Base-by-base conservation (phyloP, 2,329 filamentous ascomycete species). In the Neopestalotiopsis rosae region DNA sequence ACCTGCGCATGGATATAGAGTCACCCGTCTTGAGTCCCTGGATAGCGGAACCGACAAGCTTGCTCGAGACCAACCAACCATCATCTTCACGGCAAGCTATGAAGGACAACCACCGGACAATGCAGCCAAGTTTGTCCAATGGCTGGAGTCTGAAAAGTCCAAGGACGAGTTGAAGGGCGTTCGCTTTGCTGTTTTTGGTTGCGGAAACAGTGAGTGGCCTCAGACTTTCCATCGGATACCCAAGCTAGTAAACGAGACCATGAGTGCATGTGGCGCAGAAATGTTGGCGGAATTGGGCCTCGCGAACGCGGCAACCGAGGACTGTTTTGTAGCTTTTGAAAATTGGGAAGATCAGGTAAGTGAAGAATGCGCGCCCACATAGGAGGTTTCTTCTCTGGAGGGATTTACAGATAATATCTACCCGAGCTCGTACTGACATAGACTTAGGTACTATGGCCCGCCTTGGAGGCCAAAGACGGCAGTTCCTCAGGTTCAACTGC, bases 101-200 rank as follows among this genome's bases (percentile, higher is more conserved):
- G 92, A 95, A 74, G 92, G 92, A 0, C 85, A 92, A 67, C 90
- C 92, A 0, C 88, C 92, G 0, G 91, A 93, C 70, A 94, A 95
- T 70, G 92, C 92, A 0, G 85, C 82, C 0, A 85, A 88, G 63
- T 94, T 94, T 73, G 86, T 91, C 30, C 81, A 85, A 20, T 94
- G 92, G 92, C 78, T 94, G 5, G 83, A 89, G 71, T 81, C 75
- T 13, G 80, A 87, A 67, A 42, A 38, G 59, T 84, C 80, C 9
- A 70, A 79, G 3, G 80, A 85, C 3, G 82, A 86, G 65, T 76
- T 92, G 28, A 81, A 87, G 9, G 86, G 84, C 7, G 86, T 91
- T 0, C 82, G 86, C 1, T 94, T 90, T 75, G 87, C 91, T 1
- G 88, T 94, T 3, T 95, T 92, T 76, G 92, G 91, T 1, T 91